Percentiles rank a stretch among this genome's conserved stretches.
Evolutionary conservation across 768 basidiomycete genomes (phyloP).

Genomic region (Pleurotus giganteus): DNA sequence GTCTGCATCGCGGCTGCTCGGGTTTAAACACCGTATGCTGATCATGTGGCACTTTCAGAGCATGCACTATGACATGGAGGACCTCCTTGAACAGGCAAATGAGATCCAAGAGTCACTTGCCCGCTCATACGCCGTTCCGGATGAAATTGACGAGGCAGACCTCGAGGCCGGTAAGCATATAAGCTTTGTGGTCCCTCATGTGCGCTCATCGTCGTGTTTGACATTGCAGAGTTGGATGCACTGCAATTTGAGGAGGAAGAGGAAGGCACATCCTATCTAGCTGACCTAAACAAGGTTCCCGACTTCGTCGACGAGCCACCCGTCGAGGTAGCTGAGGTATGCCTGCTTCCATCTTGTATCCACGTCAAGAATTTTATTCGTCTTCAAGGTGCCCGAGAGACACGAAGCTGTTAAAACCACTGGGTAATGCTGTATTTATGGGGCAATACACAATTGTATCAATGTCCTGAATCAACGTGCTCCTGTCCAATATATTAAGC

Average conservation of each 20-base stretch:
- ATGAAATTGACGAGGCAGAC: slow-evolving; percentile 97
- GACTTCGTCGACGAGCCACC: slow-evolving; percentile 93
- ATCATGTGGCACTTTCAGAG: slow-evolving; percentile 42
- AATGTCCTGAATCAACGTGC: background rate
- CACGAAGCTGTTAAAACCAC: slow-evolving; percentile 60
- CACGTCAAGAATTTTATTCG: background rate
- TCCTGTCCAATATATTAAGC: background rate
- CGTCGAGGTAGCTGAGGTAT: slow-evolving; percentile 61
- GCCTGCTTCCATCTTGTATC: slow-evolving; percentile 17
- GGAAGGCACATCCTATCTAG: slow-evolving; percentile 85
- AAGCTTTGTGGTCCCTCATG: background rate
- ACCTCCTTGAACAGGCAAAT: slow-evolving; percentile 93
- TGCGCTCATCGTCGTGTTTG: background rate
- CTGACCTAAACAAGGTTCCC: slow-evolving; percentile 82
- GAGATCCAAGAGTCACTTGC: slow-evolving; percentile 96
- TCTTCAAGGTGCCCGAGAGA: slow-evolving; percentile 34
- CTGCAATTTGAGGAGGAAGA: slow-evolving; percentile 90
- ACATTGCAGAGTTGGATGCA: slow-evolving; percentile 81
- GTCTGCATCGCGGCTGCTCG: slow-evolving; percentile 41
- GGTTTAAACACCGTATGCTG: background rate
- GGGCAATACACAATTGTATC: slow-evolving; percentile 7
- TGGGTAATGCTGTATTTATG: slow-evolving; percentile 25
- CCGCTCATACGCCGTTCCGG: slow-evolving; percentile 93
- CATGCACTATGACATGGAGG: slow-evolving; percentile 98
- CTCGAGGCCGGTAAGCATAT: slow-evolving; percentile 80